Conservation (phyloP, 352 stramenopile genomes). For the Globisporangium cederbergense region DNA sequence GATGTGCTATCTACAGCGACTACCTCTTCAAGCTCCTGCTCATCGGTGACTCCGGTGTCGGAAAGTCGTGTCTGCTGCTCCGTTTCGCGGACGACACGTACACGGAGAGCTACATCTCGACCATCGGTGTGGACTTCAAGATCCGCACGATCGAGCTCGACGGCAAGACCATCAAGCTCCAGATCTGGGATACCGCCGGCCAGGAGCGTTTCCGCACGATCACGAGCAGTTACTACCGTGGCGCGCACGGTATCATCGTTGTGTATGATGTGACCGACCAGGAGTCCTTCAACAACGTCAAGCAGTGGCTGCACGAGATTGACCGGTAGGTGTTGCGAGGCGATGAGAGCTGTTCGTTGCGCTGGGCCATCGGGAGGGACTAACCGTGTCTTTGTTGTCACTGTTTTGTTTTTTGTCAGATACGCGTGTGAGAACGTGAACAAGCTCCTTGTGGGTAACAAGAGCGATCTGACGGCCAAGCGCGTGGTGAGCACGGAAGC, state of each 20-base stretch:
- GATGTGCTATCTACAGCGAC: constrained; percentile 72
- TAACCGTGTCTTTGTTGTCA: neutral
- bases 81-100: constrained; percentile 99
- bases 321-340: constrained; percentile 42
- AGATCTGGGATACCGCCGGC: constrained; percentile 99
- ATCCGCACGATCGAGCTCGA: constrained; percentile 99
- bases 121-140: constrained; percentile 99
- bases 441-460: constrained; percentile 98
- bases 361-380: neutral
- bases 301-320: constrained; percentile 96
- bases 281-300: constrained; percentile 97
- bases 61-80: constrained; percentile 98
- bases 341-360: neutral
- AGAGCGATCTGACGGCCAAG: constrained; percentile 95
- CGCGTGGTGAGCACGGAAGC: constrained; percentile 92
- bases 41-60: constrained; percentile 97
- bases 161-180: constrained; percentile 99
- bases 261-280: constrained; percentile 99
- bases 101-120: constrained; percentile 99
- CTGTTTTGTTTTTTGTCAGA: constrained; percentile 29
- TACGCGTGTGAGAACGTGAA: constrained; percentile 96
- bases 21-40: constrained; percentile 98
- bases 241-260: constrained; percentile 98
- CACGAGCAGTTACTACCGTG: constrained; percentile 98
- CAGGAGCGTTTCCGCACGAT: constrained; percentile 99